phyloP scores from a whole-genome alignment of 352 stramenopile species.

The Thraustochytrium sp. region DNA sequence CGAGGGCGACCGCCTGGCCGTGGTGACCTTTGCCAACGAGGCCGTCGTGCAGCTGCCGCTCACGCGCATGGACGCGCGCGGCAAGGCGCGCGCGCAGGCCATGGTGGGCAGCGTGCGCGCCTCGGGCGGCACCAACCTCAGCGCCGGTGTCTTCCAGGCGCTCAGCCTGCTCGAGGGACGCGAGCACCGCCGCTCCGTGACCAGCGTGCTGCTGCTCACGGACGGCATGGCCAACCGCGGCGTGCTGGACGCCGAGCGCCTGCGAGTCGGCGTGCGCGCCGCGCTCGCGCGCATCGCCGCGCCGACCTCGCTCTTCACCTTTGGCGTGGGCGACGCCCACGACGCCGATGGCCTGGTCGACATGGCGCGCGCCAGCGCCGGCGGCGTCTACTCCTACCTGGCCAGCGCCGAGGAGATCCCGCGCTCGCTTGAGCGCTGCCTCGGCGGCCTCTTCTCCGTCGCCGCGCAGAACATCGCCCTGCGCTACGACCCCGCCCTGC shows the following conservation, averaged over 20 bases:
- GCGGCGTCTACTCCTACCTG: constrained; percentile 30
- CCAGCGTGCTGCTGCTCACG: constrained; percentile 22
- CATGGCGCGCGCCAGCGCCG: not conserved
- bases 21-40: constrained; percentile 24
- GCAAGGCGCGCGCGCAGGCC: not conserved
- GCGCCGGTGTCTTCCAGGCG: constrained; percentile 1
- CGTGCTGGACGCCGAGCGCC: not conserved
- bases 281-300: not conserved
- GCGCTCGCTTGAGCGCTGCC: not conserved
- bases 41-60: not conserved
- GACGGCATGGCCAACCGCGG: constrained; percentile 17
- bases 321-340: not conserved
- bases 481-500: not conserved
- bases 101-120: not conserved
- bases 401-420: not conserved
- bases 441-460: constrained; percentile 22
- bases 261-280: not conserved
- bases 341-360: not conserved
- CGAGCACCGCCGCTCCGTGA: not conserved
- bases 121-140: constrained; percentile 13
- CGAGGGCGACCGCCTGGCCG: not conserved
- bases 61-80: not conserved
- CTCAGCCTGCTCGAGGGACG: not conserved
- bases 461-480: constrained; percentile 14
- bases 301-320: constrained; percentile 1